phyloP scores from a whole-genome alignment of 2,329 filamentous ascomycete species.

The Venturia oleaginea region DNA sequence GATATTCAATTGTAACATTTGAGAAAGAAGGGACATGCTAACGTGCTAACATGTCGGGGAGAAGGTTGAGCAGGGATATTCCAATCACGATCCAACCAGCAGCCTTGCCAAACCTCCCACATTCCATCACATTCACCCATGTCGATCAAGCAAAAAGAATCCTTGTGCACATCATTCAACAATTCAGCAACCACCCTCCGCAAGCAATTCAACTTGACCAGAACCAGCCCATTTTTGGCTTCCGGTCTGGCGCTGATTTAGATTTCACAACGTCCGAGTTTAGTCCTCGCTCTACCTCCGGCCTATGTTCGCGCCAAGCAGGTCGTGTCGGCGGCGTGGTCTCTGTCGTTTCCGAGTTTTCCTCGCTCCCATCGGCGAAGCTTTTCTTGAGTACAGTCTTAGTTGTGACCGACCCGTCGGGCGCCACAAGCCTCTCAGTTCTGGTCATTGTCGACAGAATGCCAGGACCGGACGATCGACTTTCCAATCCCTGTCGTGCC shows the following conservation, averaged over 20 bases:
- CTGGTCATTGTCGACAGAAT: constrained; percentile 49
- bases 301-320: not conserved
- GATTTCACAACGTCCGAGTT: not conserved
- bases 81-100: constrained; percentile 3
- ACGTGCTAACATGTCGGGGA: not conserved
- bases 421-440: constrained; percentile 44
- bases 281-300: not conserved
- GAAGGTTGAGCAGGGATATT: constrained; percentile 2
- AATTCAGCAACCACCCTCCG: not conserved
- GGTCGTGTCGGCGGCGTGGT: constrained; percentile 21
- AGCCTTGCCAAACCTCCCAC: not conserved
- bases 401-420: constrained; percentile 50
- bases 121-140: not conserved
- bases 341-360: constrained; percentile 47
- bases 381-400: constrained; percentile 49
- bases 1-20: not conserved
- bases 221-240: constrained; percentile 21
- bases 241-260: not conserved
- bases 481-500: not conserved
- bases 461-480: not conserved
- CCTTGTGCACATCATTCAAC: not conserved
- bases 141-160: not conserved
- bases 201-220: constrained; percentile 23
- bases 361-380: constrained; percentile 52
- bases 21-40: not conserved